Evolutionary conservation across 2,329 filamentous ascomycete species (phyloP).

Genomic region (Ophiostoma ulmi): DNA sequence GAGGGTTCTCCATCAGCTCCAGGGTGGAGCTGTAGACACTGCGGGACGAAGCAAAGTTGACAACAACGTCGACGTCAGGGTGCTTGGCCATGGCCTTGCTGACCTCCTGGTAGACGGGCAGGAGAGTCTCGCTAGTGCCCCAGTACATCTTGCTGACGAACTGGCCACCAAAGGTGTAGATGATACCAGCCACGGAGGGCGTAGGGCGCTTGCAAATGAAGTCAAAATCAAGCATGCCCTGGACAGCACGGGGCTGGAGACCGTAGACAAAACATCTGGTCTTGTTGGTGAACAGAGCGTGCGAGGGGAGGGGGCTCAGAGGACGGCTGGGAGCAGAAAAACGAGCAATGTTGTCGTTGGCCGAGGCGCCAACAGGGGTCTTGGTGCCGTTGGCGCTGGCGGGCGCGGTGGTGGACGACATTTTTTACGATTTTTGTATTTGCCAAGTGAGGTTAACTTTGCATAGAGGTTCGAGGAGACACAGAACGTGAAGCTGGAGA

Average conservation of each 20-base stretch:
- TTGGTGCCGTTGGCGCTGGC: slow-evolving; percentile 48
- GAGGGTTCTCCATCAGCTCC: slow-evolving; percentile 94
- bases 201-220: slow-evolving; percentile 99
- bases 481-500: background rate
- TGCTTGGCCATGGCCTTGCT: slow-evolving; percentile 94
- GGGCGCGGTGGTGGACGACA: slow-evolving; percentile 50
- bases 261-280: slow-evolving; percentile 99
- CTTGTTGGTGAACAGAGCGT: slow-evolving; percentile 98
- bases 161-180: slow-evolving; percentile 99
- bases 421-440: slow-evolving; percentile 33
- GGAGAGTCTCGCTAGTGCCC: slow-evolving; percentile 97
- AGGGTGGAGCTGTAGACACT: slow-evolving; percentile 98
- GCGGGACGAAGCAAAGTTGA: slow-evolving; percentile 99
- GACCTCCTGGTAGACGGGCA: slow-evolving; percentile 95
- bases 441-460: slow-evolving; percentile 12
- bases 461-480: slow-evolving; percentile 8
- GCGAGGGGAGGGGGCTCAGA: slow-evolving; percentile 77
- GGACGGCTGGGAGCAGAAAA: slow-evolving; percentile 91
- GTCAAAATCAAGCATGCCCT: slow-evolving; percentile 97
- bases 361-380: slow-evolving; percentile 54
- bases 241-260: slow-evolving; percentile 88
- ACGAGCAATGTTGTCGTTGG: slow-evolving; percentile 98
- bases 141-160: slow-evolving; percentile 99
- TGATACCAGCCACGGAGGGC: slow-evolving; percentile 96
- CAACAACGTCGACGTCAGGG: slow-evolving; percentile 91